Evolutionary conservation across 495 filamentous ascomycete genomes (phyloP).

Genomic region (Paragyromitra xinjiangensis): DNA sequence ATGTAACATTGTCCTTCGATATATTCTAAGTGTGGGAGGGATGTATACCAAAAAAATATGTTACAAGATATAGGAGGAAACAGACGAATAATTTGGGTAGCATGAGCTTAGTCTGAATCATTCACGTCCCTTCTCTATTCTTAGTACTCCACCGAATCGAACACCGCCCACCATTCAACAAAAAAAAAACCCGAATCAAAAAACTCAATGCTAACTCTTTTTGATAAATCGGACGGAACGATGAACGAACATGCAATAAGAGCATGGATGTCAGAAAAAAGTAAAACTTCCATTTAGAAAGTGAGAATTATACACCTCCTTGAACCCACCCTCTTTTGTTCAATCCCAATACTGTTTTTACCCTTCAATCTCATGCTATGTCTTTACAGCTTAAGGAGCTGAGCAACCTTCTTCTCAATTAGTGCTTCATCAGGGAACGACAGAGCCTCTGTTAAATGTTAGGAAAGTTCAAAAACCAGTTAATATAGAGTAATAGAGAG

Average conservation of each 20-base stretch:
- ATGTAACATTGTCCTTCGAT: neutral
- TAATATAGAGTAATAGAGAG: neutral
- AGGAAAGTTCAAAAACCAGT: neutral
- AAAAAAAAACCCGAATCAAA: conserved; percentile 33
- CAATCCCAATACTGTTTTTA: conserved; percentile 12
- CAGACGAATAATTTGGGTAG: conserved; percentile 1
- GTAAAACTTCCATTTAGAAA: conserved; percentile 47
- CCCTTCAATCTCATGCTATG: conserved; percentile 20
- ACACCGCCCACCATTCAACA: conserved; percentile 21
- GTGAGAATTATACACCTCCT: conserved; percentile 46
- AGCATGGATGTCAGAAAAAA: conserved; percentile 26
- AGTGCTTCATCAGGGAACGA: conserved; percentile 85
- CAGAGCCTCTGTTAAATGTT: conserved; percentile 76
- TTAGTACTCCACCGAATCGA: conserved; percentile 7
- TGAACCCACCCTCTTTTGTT: conserved; percentile 11
- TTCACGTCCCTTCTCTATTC: conserved; percentile 27
- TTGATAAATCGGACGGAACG: neutral
- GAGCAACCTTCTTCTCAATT: conserved; percentile 82
- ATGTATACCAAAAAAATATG: conserved; percentile 11
- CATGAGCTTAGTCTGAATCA: conserved; percentile 9
- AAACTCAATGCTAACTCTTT: conserved; percentile 6
- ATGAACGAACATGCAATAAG: conserved; percentile 8
- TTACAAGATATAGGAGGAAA: conserved; percentile 12
- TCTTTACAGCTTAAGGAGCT: conserved; percentile 77
- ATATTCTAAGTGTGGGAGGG: neutral